Percentiles rank a stretch among this genome's conserved stretches.
Conservation (phyloP, 805 yeast species). For the Yamadazyma sp. region DNA sequence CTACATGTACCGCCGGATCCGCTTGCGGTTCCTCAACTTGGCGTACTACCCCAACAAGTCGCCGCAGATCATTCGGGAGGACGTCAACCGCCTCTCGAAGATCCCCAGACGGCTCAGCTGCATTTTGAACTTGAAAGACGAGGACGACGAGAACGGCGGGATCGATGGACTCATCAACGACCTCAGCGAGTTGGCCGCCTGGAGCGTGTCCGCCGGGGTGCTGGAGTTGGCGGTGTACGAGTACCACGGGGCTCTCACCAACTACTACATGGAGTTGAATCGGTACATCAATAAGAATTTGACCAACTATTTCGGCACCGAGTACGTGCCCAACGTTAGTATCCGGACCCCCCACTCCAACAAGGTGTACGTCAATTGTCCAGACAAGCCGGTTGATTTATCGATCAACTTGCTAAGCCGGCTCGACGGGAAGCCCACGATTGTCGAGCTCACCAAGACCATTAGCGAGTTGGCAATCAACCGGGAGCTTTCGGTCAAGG, state of each 20-base stretch:
- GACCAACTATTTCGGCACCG: slow-evolving; percentile 71
- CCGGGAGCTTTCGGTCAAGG: slow-evolving; percentile 59
- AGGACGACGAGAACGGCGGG: slow-evolving; percentile 88
- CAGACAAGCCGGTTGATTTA: slow-evolving; percentile 46
- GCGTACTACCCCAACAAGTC: slow-evolving; percentile 69
- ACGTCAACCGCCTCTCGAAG: slow-evolving; percentile 69
- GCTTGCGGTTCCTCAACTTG: slow-evolving; percentile 57
- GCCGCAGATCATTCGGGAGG: slow-evolving; percentile 84
- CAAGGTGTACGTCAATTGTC: slow-evolving; percentile 36
- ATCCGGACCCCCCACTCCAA: slow-evolving; percentile 70
- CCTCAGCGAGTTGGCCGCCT: slow-evolving; percentile 73
- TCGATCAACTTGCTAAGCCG: slow-evolving; percentile 66
- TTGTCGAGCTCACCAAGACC: slow-evolving; percentile 83
- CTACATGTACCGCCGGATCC: slow-evolving; percentile 49
- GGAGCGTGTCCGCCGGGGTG: slow-evolving; percentile 91
- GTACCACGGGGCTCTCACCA: slow-evolving; percentile 65
- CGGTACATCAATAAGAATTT: slow-evolving; percentile 58
- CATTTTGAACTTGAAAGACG: slow-evolving; percentile 69
- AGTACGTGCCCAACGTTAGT: slow-evolving; percentile 59
- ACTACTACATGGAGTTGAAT: slow-evolving; percentile 49
- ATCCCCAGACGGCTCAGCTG: slow-evolving; percentile 77
- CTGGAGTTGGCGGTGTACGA: slow-evolving; percentile 74
- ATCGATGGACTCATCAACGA: slow-evolving; percentile 76
- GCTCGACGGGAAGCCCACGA: slow-evolving; percentile 85
- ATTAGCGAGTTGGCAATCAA: slow-evolving; percentile 72